Percentiles rank a stretch among this genome's conserved stretches.
Evolutionary conservation across 805 yeast species (phyloP).

Genomic region (Metschnikowia cerradonensis): DNA sequence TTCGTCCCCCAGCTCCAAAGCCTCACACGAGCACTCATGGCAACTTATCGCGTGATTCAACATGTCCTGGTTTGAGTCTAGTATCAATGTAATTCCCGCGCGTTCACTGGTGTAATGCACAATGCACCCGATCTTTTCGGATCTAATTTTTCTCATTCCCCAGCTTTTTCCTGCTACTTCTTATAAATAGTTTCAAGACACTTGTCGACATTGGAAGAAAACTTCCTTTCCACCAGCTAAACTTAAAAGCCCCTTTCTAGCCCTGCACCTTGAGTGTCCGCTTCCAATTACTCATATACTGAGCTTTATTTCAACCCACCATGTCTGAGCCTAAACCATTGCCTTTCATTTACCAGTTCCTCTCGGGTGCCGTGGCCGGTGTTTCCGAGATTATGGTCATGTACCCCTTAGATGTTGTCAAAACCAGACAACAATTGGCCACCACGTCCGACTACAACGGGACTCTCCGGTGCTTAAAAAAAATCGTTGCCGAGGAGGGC

Average conservation of each 20-base stretch:
- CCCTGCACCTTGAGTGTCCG: neutral
- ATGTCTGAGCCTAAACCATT: conserved; percentile 38
- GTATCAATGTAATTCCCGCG: neutral
- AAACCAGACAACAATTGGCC: conserved; percentile 87
- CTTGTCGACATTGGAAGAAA: neutral
- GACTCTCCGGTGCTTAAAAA: conserved; percentile 75
- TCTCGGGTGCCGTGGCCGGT: conserved; percentile 91
- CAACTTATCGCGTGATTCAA: neutral
- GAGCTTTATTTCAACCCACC: neutral
- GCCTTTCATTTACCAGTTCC: conserved; percentile 89
- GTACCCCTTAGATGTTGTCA: conserved; percentile 97
- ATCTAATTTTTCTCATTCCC: conserved; percentile 2
- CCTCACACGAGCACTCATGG: neutral
- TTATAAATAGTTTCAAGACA: neutral
- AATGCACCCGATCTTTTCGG: neutral
- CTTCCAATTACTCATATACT: neutral
- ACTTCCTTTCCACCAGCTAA: neutral
- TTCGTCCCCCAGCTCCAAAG: too few relatives aligned
- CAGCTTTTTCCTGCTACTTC: neutral
- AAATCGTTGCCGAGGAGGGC: conserved; percentile 86
- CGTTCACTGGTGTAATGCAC: neutral
- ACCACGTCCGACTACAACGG: conserved; percentile 68
- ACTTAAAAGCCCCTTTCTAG: neutral
- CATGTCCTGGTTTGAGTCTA: neutral
- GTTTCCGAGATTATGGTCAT: conserved; percentile 90